Evolutionary conservation across 2,329 filamentous ascomycete species (phyloP).

Genomic region (Biscogniauxia mediterranea): DNA sequence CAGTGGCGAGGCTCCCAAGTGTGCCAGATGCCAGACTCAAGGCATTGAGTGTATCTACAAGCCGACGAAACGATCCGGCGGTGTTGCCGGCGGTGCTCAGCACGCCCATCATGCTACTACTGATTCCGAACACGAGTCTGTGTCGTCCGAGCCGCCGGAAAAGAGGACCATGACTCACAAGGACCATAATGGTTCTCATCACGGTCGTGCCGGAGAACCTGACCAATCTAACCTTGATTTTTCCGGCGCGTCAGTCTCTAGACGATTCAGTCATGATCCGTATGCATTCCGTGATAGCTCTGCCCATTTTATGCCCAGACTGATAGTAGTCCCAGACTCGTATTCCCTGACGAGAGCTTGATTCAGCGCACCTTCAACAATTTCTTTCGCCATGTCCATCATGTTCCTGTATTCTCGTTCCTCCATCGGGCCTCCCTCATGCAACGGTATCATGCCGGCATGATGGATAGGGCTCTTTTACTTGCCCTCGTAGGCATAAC

Average conservation of each 20-base stretch:
- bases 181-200: slow-evolving; percentile 33
- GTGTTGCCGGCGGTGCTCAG: slow-evolving; percentile 20
- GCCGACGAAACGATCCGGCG: slow-evolving; percentile 32
- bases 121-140: slow-evolving; percentile 34
- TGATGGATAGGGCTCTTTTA: slow-evolving; percentile 53
- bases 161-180: slow-evolving; percentile 31
- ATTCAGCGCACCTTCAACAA: slow-evolving; percentile 54
- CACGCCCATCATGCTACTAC: slow-evolving; percentile 25
- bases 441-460: slow-evolving; percentile 57
- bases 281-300: slow-evolving; percentile 22
- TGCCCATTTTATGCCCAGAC: slow-evolving; percentile 14
- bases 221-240: slow-evolving; percentile 26
- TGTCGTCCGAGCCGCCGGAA: slow-evolving; percentile 34
- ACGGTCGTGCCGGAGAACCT: slow-evolving; percentile 27
- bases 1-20: slow-evolving; percentile 55
- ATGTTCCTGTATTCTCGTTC: slow-evolving; percentile 58
- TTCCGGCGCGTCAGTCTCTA: slow-evolving; percentile 15
- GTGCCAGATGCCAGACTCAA: slow-evolving; percentile 51
- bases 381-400: slow-evolving; percentile 59
- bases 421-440: slow-evolving; percentile 58
- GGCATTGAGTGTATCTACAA: slow-evolving; percentile 57
- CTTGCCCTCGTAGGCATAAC: slow-evolving; percentile 56
- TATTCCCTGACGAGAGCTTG: slow-evolving; percentile 43
- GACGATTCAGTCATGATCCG: slow-evolving; percentile 23
- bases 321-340: slow-evolving; percentile 39